Evolutionary conservation across 179 eudicot species (phyloP).

Genomic region (Camellia oleifera): DNA sequence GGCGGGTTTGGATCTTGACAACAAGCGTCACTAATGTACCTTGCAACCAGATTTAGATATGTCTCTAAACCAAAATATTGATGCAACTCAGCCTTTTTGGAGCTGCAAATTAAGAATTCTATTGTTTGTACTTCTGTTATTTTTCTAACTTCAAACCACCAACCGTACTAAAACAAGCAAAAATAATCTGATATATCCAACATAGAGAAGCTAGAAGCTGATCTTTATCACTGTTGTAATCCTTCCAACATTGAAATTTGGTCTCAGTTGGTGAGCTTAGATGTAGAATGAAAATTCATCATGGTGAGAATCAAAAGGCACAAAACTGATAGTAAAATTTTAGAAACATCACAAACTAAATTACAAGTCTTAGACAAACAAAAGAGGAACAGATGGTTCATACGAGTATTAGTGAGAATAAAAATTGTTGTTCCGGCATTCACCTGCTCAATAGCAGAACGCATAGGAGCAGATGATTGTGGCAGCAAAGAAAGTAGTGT

Average conservation of each 20-base stretch:
- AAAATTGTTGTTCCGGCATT: constrained; percentile 12
- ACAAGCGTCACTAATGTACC: not conserved
- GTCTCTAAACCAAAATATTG: not conserved
- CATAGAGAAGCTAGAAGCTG: not conserved
- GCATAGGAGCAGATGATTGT: constrained; percentile 82
- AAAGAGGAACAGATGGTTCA: not conserved
- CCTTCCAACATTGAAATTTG: not conserved
- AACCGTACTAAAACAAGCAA: not conserved
- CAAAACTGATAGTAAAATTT: not conserved
- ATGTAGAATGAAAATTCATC: not conserved
- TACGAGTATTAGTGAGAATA: not conserved
- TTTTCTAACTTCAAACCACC: constrained; percentile 1
- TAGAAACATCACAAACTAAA: not conserved
- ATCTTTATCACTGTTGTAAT: not conserved
- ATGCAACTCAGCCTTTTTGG: not conserved
- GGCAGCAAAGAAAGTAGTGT: constrained; percentile 87
- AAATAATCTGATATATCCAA: not conserved
- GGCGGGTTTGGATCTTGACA: too few relatives aligned
- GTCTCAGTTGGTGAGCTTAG: not conserved
- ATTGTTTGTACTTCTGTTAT: not conserved
- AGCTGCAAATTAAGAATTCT: not conserved
- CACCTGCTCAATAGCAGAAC: constrained; percentile 92
- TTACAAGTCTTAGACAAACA: not conserved
- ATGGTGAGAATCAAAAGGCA: not conserved
- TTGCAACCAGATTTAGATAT: not conserved